These are phyloP conservation scores for Dictyostelium discoideum DNA, from an alignment of 78 protist species.

Conservation along the genomic window dicty_2.7 NC_007088.5:4393501-4394000, in stretches of 20 bases:
- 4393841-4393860: too few species aligned
- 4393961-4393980: too few species aligned
- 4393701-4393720: not conserved
- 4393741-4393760: not conserved
- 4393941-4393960: too few species aligned
- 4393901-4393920: too few species aligned
- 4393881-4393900: too few species aligned
- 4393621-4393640: not conserved
- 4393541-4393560: conserved; percentile 1
- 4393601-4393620: not conserved
- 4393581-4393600: not conserved
- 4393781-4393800: not conserved
- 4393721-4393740: not conserved
- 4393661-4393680: not conserved
- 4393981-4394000: too few species aligned
- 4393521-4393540: not conserved
- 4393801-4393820: not conserved
- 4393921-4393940: too few species aligned
- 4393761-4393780: too few species aligned
- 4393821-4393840: too few species aligned
- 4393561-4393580: not conserved
- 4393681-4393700: too few species aligned
- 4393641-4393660: not conserved
- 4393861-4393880: too few species aligned
- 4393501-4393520: not conserved